Base-by-base conservation (phyloP, 2,329 filamentous ascomycete genomes). In the Biscogniauxia sp. region DNA sequence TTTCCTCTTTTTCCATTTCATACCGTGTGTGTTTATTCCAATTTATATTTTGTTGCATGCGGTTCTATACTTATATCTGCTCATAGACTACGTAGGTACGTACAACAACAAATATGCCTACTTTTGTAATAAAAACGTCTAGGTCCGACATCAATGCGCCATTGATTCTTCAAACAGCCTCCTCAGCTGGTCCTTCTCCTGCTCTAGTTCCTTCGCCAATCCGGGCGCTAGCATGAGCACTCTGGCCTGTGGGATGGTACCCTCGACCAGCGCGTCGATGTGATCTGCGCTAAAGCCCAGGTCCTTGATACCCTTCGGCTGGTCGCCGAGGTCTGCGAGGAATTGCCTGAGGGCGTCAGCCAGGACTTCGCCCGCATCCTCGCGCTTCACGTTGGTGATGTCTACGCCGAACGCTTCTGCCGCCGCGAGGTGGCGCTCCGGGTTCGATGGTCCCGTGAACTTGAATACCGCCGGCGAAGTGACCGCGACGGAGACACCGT, bases 401-500 rank as follows among this genome's bases (percentile, higher is more conserved):
- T 99, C 95, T 1, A 96, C 90, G 1, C 94, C 95, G 67, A 99
- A 98, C 0, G 85, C 88, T 74, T 97, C 93, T 0, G 95, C 94
- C 0, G 94, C 95, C 4, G 88, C 87, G 41, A 99, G 79, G 78
- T 99, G 95, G 9, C 95, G 88, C 57, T 97, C 92, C 0, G 95
- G 95, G 72, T 98, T 98, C 1, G 91, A 95, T 1, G 94, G 84
- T 0, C 84, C 94, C 0, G 94, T 99, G 78, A 98, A 98, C 28
- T 86, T 88, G 84, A 98, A 99, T 1, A 98, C 94, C 0, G 94
- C 91, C 0, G 95, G 94, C 0, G 94, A 92, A 0, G 92, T 94
- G 6, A 98, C 94, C 2, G 93, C 95, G 1, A 99, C 95, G 1
- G 90, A 94, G 23, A 99, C 95, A 57, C 95, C 95, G 75, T 99